These are phyloP conservation scores for Microsporum audouinii DNA, from an alignment of 2,329 filamentous ascomycete genomes.

Conservation along the genomic window DNA sequence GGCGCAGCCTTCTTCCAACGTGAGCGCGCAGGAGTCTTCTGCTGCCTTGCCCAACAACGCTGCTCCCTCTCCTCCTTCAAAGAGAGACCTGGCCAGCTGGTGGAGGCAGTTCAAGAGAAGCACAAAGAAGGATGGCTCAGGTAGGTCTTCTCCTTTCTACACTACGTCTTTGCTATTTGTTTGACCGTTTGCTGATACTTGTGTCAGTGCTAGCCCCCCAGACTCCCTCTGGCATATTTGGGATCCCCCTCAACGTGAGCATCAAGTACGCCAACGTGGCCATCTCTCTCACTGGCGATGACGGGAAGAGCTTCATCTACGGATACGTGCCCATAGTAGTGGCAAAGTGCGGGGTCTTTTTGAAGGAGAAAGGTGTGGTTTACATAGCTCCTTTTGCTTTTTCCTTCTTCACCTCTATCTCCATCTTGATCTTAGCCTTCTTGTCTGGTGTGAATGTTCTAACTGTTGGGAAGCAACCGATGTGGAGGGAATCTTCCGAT, in stretches of 20 bases:
- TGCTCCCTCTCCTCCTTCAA: constrained; percentile 55
- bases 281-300: constrained; percentile 85
- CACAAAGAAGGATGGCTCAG: constrained; percentile 52
- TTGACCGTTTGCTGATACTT: neutral
- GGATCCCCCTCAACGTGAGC: constrained; percentile 81
- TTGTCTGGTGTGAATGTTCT: constrained; percentile 10
- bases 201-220: constrained; percentile 12
- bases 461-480: constrained; percentile 58
- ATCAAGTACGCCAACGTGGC: constrained; percentile 97
- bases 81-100: constrained; percentile 85
- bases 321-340: constrained; percentile 98
- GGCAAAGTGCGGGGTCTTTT: constrained; percentile 90
- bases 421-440: neutral
- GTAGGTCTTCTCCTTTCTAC: constrained; percentile 29
- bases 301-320: constrained; percentile 93
- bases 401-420: constrained; percentile 4
- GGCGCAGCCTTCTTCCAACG: constrained; percentile 1
- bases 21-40: constrained; percentile 4
- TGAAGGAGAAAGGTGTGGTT: constrained; percentile 87
- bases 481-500: constrained; percentile 89
- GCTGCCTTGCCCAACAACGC: constrained; percentile 35
- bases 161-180: neutral
- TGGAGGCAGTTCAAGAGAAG: constrained; percentile 88
- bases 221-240: constrained; percentile 68
- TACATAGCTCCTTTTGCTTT: neutral